These are phyloP conservation scores for Boletus sensibilis DNA, from an alignment of 768 basidiomycete species.

Conservation along the genomic window DNA sequence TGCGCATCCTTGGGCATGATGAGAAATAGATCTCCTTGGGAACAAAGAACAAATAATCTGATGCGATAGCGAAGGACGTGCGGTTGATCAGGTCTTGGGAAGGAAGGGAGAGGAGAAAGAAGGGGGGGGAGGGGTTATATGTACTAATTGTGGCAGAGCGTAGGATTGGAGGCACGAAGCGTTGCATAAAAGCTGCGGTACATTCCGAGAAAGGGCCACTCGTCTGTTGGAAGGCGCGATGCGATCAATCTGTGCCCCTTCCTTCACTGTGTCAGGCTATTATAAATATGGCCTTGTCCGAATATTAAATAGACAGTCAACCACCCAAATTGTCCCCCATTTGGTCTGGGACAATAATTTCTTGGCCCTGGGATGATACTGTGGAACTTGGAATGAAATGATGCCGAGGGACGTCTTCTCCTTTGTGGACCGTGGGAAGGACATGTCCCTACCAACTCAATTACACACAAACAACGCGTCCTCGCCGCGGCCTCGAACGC, in stretches of 20 bases:
- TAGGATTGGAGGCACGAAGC: slow-evolving; percentile 18
- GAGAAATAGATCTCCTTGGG: slow-evolving; percentile 17
- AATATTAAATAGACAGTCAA: neutral
- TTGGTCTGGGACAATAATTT: slow-evolving; percentile 1
- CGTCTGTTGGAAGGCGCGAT: slow-evolving; percentile 10
- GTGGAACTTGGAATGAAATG: slow-evolving; percentile 12
- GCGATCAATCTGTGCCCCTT: slow-evolving; percentile 16
- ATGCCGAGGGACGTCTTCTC: slow-evolving; percentile 4
- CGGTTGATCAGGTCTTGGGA: slow-evolving; percentile 6
- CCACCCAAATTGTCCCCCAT: neutral
- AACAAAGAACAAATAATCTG: slow-evolving; percentile 15
- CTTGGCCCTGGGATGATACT: slow-evolving; percentile 4
- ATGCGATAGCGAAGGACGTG: neutral
- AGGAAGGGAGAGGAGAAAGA: slow-evolving; percentile 10
- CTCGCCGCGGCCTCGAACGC: slow-evolving; percentile 18
- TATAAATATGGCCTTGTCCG: slow-evolving; percentile 4
- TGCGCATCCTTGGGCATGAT: slow-evolving; percentile 13
- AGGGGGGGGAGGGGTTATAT: slow-evolving; percentile 19
- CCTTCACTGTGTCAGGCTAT: slow-evolving; percentile 5
- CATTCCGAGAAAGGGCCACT: slow-evolving; percentile 30
- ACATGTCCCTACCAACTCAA: neutral
- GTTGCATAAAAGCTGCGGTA: slow-evolving; percentile 31
- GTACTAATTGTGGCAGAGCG: slow-evolving; percentile 31
- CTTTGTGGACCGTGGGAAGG: slow-evolving; percentile 12
- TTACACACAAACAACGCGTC: slow-evolving; percentile 25